These are phyloP conservation scores for Trichoderma atroviride DNA, from an alignment of 2,329 filamentous ascomycete genomes.

Conservation along the genomic window DNA sequence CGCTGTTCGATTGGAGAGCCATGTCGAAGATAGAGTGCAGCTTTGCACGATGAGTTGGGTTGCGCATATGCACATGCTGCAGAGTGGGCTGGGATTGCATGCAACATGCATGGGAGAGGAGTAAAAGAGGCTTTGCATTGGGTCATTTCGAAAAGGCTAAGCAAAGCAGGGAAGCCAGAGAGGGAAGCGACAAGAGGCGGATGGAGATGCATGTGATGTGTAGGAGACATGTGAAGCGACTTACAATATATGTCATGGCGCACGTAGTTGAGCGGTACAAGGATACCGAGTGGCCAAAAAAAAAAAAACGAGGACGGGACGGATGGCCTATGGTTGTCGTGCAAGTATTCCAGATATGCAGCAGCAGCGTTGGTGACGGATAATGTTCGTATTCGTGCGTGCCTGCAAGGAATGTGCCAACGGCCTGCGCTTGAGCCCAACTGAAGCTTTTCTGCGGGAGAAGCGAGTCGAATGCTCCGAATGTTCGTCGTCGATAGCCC, in stretches of 20 bases:
- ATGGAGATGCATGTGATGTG: slow-evolving; percentile 27
- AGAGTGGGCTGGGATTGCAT: slow-evolving; percentile 18
- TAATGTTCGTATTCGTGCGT: not conserved
- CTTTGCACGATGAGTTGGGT: slow-evolving; percentile 10
- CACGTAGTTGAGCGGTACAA: slow-evolving; percentile 34
- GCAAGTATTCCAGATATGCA: slow-evolving; percentile 7
- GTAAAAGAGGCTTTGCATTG: slow-evolving; percentile 5
- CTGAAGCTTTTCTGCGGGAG: not conserved
- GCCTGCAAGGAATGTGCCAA: slow-evolving; percentile 9
- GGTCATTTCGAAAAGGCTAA: not conserved
- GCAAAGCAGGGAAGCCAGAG: slow-evolving; percentile 17
- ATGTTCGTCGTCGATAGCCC: not conserved
- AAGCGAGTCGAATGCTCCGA: not conserved
- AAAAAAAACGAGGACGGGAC: not conserved
- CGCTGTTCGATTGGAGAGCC: slow-evolving; percentile 1
- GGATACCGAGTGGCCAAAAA: slow-evolving; percentile 27
- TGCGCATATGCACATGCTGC: slow-evolving; percentile 17
- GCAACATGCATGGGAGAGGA: slow-evolving; percentile 24
- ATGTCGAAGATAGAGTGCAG: not conserved
- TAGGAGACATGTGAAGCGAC: slow-evolving; percentile 29
- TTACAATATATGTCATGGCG: slow-evolving; percentile 48
- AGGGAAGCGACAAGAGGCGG: slow-evolving; percentile 22
- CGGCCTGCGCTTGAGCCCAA: slow-evolving; percentile 19
- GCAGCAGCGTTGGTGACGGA: not conserved
- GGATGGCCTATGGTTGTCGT: not conserved